phyloP scores from a whole-genome alignment of 352 stramenopile species.

The Phytophthora cactorum region DNA sequence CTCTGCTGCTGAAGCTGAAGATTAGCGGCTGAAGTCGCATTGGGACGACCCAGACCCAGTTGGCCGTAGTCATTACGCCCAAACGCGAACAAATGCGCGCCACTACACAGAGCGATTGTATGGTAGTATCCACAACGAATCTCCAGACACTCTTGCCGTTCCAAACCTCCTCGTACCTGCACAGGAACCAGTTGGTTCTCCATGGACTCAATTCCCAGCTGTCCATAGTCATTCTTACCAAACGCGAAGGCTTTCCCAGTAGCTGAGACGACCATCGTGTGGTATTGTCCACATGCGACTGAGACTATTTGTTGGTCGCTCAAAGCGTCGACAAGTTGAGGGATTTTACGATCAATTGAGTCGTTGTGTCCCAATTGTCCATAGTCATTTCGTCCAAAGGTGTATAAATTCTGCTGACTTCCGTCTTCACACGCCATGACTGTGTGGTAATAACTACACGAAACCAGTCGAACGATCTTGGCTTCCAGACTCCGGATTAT shows the following conservation, averaged over 20 bases:
- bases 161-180: conserved; percentile 57
- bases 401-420: conserved; percentile 64
- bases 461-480: conserved; percentile 76
- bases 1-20: conserved; percentile 77
- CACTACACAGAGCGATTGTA: conserved; percentile 79
- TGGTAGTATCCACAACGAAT: conserved; percentile 94
- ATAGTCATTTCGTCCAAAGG: conserved; percentile 94
- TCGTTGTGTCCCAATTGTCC: conserved; percentile 92
- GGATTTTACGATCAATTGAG: conserved; percentile 88
- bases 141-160: conserved; percentile 75
- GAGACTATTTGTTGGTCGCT: conserved; percentile 67
- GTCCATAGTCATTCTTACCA: conserved; percentile 95
- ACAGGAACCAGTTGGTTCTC: conserved; percentile 73
- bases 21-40: conserved; percentile 43
- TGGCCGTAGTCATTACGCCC: conserved; percentile 95
- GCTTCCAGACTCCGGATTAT: conserved; percentile 77
- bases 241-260: conserved; percentile 81
- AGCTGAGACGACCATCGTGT: conserved; percentile 82
- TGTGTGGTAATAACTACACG: conserved; percentile 95
- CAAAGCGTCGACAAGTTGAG: conserved; percentile 70
- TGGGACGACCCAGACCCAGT: conserved; percentile 77
- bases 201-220: conserved; percentile 84
- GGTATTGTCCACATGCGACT: conserved; percentile 93
- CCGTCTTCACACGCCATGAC: conserved; percentile 74
- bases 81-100: conserved; percentile 84